Base-by-base conservation (phyloP, 306 rosid genomes). In the Dicorynia guianensis region DNA sequence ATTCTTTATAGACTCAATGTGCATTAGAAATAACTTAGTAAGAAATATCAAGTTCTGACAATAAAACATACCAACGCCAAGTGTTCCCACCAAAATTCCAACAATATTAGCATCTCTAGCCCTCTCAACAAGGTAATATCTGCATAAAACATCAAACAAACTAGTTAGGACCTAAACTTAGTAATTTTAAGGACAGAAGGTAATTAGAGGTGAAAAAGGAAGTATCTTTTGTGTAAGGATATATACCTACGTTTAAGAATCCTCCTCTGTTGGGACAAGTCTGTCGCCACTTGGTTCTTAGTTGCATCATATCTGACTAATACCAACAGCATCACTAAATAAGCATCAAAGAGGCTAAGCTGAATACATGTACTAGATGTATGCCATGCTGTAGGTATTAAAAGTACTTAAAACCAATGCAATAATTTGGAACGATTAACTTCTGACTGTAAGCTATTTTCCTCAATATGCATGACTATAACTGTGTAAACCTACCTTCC, bases 71-170 rank as follows among this genome's bases (percentile, higher is more conserved):
- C 98, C 96, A 47, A 89, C 95, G 74, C 96, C 96, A 80, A 94
- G 98, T 53, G 98, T 94, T 71, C 97, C 97, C n/a, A 91, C 98
- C 82, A 94, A 79, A 81, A 94, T 84, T 52, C 95, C 98, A 72
- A 91, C 83, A 61, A 94, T 91, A 75, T 77, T 92, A 78, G 97
- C 98, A 85, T 91, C 97, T 90, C 88, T 94, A 55, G 98, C 97
- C 71, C 87, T 94, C 89, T 91, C 98, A 74, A 91, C 93, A 38
- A 91, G 83, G 82, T 88, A 94, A 85, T 94, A 94, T 87, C 98
- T 94, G 87, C 89, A 84, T 7, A 25, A n/a, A 64, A 74, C 54
- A 74, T 74, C 68, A 74, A 18, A 60, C 56, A 4, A 13, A 52
- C 54, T 43, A 46, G 65, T 55, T 17, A 57, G 20, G 65, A 17